Conservation (phyloP, 768 basidiomycete genomes). For the Pulveroboletus sp. region DNA sequence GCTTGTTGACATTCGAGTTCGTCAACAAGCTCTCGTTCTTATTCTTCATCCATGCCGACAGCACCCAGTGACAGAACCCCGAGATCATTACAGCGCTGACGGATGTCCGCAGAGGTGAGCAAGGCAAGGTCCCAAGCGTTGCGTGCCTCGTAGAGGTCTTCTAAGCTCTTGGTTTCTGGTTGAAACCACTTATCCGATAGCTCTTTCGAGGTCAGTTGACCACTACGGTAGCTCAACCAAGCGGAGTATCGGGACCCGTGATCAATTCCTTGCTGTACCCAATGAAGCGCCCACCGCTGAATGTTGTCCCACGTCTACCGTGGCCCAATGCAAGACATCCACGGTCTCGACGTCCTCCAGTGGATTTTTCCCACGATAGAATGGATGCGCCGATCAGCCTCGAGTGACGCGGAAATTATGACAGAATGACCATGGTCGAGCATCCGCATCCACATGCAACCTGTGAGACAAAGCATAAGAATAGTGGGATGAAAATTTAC, state of each 20-base stretch:
- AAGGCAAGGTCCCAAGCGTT: conserved; percentile 6
- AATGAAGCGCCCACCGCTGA: conserved; percentile 37
- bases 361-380: conserved; percentile 10
- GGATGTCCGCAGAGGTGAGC: conserved; percentile 22
- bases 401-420: no score
- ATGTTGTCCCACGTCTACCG: conserved; percentile 43
- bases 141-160: conserved; percentile 30
- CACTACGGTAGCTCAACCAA: conserved; percentile 14
- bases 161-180: conserved; percentile 36
- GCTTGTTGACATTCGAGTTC: conserved; percentile 40
- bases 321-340: conserved; percentile 43
- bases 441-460: conserved; percentile 54
- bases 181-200: conserved; percentile 34
- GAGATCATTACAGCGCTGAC: no score
- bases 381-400: conserved; percentile 42
- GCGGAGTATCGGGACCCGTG: conserved; percentile 25
- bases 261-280: conserved; percentile 42
- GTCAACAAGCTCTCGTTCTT: no score
- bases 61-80: background rate
- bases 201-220: background rate
- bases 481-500: no score
- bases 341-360: conserved; percentile 8
- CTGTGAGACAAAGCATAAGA: no score
- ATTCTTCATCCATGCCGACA: conserved; percentile 18
- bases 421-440: conserved; percentile 46